Evolutionary conservation across 768 basidiomycete species (phyloP).

Genomic region (Favolaschia claudopus): DNA sequence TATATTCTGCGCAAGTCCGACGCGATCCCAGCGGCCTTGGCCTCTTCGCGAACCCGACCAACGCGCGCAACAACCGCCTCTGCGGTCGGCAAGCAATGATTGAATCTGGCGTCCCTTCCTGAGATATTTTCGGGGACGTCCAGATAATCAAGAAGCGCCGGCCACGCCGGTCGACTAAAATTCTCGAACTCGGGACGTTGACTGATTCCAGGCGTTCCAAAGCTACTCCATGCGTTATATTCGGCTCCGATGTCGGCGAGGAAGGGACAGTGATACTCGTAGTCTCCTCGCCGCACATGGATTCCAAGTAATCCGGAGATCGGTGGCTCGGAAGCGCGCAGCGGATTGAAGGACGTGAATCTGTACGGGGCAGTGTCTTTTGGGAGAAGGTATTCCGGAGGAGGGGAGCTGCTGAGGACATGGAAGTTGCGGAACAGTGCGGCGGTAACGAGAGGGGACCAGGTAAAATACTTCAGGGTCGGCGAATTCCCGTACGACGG

Average conservation of each 20-base stretch:
- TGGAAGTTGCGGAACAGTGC: slow-evolving; percentile 8
- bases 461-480: slow-evolving; percentile 14
- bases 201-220: slow-evolving; percentile 31
- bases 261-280: slow-evolving; percentile 46
- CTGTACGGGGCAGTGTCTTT: neutral
- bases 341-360: slow-evolving; percentile 6
- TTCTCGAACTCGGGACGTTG: too few relatives aligned
- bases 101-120: slow-evolving; percentile 36
- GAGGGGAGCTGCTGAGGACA: neutral
- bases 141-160: slow-evolving; percentile 36
- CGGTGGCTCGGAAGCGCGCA: slow-evolving; percentile 5
- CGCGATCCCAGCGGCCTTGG: slow-evolving; percentile 1
- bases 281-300: slow-evolving; percentile 62
- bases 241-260: slow-evolving; percentile 42
- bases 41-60: slow-evolving; percentile 36
- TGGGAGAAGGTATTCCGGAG: neutral
- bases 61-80: slow-evolving; percentile 49
- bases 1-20: slow-evolving; percentile 46
- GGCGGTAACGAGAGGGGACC: slow-evolving; percentile 14
- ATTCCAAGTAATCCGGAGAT: slow-evolving; percentile 53
- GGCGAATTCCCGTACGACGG: slow-evolving; percentile 6
- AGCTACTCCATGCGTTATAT: slow-evolving; percentile 53
- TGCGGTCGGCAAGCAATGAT: slow-evolving; percentile 51
- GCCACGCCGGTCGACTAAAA: too few relatives aligned
- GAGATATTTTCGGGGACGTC: slow-evolving; percentile 25